phyloP scores from a whole-genome alignment of 2,329 filamentous ascomycete genomes.

The Westerdykella aurantiaca region DNA sequence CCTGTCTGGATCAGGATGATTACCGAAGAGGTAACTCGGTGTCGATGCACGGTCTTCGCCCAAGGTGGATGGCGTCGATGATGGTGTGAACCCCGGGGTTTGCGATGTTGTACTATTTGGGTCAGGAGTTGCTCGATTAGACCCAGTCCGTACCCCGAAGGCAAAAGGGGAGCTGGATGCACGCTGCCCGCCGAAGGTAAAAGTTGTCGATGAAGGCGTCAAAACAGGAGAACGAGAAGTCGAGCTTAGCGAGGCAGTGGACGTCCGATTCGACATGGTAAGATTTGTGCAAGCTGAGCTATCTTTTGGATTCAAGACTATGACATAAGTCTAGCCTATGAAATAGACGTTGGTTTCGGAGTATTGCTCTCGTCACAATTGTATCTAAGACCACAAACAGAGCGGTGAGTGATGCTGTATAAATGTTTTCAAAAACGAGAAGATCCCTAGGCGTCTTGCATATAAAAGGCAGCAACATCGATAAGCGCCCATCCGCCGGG shows the following conservation, averaged over 20 bases:
- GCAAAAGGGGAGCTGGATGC: constrained; percentile 1
- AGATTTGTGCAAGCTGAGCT: neutral
- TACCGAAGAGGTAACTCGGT: constrained; percentile 1
- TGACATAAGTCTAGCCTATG: neutral
- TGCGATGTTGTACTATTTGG: neutral
- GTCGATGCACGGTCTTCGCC: constrained; percentile 1
- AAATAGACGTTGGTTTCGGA: neutral
- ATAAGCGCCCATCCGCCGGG: constrained; percentile 3
- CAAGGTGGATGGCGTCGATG: constrained; percentile 3
- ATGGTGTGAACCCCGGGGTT: constrained; percentile 2
- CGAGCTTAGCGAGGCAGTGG: neutral
- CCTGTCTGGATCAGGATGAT: constrained; percentile 5
- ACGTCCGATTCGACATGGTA: constrained; percentile 1
- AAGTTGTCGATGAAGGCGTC: constrained; percentile 3
- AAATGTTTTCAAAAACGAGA: neutral
- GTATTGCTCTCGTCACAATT: neutral
- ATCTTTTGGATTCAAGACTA: constrained; percentile 1
- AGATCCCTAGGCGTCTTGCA: neutral
- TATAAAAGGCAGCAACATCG: constrained; percentile 1
- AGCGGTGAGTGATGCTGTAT: neutral
- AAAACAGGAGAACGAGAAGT: constrained; percentile 2
- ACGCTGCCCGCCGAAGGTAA: constrained; percentile 1
- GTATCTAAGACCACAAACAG: neutral
- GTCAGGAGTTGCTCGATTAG: neutral
- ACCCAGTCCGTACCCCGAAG: neutral